Base-by-base conservation (phyloP, 1,284 basidiomycete species). In the Trametes polyzona region DNA sequence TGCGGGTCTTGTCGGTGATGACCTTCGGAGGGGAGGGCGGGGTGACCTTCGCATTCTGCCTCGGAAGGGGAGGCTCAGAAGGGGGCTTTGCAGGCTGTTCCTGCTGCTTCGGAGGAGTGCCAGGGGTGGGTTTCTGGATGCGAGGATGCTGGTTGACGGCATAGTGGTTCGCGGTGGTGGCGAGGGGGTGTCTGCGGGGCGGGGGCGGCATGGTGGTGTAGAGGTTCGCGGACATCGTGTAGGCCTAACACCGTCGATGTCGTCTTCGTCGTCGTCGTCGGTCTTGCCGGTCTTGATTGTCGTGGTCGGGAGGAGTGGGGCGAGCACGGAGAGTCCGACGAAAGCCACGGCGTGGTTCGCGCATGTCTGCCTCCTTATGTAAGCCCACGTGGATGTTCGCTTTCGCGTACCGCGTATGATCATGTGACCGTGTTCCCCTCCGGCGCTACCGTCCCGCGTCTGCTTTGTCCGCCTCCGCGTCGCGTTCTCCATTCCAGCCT, bases 21-120 rank as follows among this genome's bases (percentile, higher is more conserved):
- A 89, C 71, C 67, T 81, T 83, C 2, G 93, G 93, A 1, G 93
- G 93, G 0, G 89, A 90, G 0, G 92, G 91, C 0, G 92, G 92
- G 0, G 85, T 80, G 3, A 87, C 84, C 74, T 93, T 94, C 61
- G 84, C 87, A 70, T 90, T 92, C 76, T 92, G 90, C 54, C 89
- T 80, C 36, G 86, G 85, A 9, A 92, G 71, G 5, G 90, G 90
- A 1, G 88, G 87, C 0, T 81, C 81, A 14, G 77, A 63, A 0
- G 79, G 74, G 56, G 64, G 57, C 50, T 68, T 65, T 17, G 41
- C 24, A 4, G 52, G 54, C 29, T 58, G 58, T 27, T 60, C 58
- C 39, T 65, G 61, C 24, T 39, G 61, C 57, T 66, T 64, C 23
- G 68, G 67, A 27, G 68, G 67, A 30, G 68, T 67, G 47, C 64